A percentile compares a stretch with the other conserved stretches of the same genome.
These are phyloP conservation scores for Coemansia sp. DNA, from an alignment of 192 early-diverging fungal genomes.

Conservation along the genomic window DNA sequence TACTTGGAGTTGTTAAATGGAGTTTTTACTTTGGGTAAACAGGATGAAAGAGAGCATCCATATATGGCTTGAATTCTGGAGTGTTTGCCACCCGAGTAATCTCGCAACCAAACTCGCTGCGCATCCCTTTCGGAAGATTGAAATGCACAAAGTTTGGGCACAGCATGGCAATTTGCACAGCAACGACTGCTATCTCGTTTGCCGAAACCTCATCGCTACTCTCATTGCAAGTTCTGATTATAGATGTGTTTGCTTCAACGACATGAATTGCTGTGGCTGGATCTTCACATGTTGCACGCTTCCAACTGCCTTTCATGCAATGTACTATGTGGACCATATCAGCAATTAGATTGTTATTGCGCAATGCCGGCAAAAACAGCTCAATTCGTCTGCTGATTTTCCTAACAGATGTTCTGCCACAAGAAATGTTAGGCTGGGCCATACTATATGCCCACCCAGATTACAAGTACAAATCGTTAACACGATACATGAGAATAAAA, in stretches of 20 bases:
- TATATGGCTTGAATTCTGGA: background rate
- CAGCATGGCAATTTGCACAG: background rate
- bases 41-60: background rate
- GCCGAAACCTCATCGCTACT: background rate
- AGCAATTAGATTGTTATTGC: no score
- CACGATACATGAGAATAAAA: no score
- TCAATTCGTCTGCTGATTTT: no score
- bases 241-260: background rate
- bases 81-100: background rate
- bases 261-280: background rate
- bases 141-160: background rate
- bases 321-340: no score
- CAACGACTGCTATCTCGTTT: background rate
- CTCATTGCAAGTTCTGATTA: background rate
- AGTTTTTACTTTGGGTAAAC: background rate
- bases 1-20: no score
- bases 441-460: background rate
- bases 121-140: background rate
- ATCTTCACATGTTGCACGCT: no score
- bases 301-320: no score
- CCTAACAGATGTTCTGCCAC: no score
- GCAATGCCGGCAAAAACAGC: no score
- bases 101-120: background rate
- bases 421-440: background rate
- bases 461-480: background rate